Base-by-base conservation (phyloP, 768 basidiomycete genomes). In the Boletus coccyginus region DNA sequence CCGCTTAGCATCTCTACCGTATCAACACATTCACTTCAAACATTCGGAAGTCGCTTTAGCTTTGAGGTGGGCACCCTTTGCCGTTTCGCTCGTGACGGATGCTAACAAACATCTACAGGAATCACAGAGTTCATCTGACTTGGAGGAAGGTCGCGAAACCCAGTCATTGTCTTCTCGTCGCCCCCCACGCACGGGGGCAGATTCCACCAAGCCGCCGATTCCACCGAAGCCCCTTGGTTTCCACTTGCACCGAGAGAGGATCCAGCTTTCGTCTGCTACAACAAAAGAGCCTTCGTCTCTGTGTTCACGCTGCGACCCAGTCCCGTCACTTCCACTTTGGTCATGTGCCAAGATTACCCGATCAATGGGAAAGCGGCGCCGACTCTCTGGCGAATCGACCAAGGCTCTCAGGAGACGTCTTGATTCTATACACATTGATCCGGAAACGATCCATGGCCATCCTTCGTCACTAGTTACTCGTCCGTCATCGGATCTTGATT, bases 271-370 rank as follows among this genome's bases (percentile, higher is more conserved):
- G 27, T 32, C 41, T 3, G 7, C 17, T 43, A n/a, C 29, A 16
- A 11, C 16, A 9, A 38, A 19, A 52, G 50, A 46, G 14, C 19
- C 53, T 1, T 19, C 56, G 1, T 35, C 49, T 10, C 39, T 43
- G 10, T 62, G 53, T 29, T 39, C 39, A 7, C 27, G 40, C 19
- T 61, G 55, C 46, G 55, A 58, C 46, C 46, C 41, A n/a, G 27
- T 35, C 27, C 50, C 50, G 19, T 46, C 29, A 17, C 45, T 31
- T 21, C 62, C 61, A 13, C 47, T 62, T 40, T 59, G 57, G 51
- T 51, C 57, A 1, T 62, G 61, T n/a, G 47, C 62, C 51, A 62
- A 62, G 42, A 62, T 63, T n/a, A 50, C 53, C 21, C 35, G 53
- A 44, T 59, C 61, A 24, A 45, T n/a, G n/a, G 41, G 11, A 41